Conservation (phyloP, 2,329 filamentous ascomycete genomes). For the Myotisia sp. region DNA sequence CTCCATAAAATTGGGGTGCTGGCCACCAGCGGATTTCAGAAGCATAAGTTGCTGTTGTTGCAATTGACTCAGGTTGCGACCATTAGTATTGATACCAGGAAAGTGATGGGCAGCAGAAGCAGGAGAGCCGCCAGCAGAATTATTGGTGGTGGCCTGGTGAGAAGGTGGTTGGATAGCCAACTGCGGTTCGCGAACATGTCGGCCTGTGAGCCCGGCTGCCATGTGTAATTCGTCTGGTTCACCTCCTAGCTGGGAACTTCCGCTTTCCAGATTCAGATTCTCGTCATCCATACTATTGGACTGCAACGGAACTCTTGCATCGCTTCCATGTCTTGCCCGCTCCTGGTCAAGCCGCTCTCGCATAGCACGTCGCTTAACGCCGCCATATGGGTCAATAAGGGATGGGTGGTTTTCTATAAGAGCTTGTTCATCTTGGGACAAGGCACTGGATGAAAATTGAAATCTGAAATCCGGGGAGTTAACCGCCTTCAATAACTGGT, state of each 20-base stretch:
- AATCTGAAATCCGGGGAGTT: constrained; percentile 40
- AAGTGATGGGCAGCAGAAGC: constrained; percentile 29
- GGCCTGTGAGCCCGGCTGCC: constrained; percentile 21
- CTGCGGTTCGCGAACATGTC: constrained; percentile 45
- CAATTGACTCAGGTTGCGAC: constrained; percentile 63
- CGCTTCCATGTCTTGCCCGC: constrained; percentile 39
- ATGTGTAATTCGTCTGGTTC: constrained; percentile 72
- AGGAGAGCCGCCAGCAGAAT: constrained; percentile 29
- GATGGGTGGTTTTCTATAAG: constrained; percentile 51
- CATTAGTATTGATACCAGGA: constrained; percentile 47
- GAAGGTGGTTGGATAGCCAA: constrained; percentile 62
- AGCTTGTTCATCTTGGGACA: constrained; percentile 36
- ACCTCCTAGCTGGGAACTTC: constrained; percentile 77
- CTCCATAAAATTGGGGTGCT: constrained; percentile 44
- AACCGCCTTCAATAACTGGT: constrained; percentile 33
- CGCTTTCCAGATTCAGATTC: constrained; percentile 68
- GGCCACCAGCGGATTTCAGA: constrained; percentile 43
- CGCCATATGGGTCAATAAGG: constrained; percentile 69
- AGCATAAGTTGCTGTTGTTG: constrained; percentile 61
- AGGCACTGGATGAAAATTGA: constrained; percentile 35
- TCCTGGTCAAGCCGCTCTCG: constrained; percentile 56
- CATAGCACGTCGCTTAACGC: constrained; percentile 64
- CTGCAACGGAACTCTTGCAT: constrained; percentile 39
- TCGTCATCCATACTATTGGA: constrained; percentile 34
- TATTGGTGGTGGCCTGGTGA: constrained; percentile 43